Evolutionary conservation across 257 asterid species (phyloP).

Genomic region (Lycium barbarum): DNA sequence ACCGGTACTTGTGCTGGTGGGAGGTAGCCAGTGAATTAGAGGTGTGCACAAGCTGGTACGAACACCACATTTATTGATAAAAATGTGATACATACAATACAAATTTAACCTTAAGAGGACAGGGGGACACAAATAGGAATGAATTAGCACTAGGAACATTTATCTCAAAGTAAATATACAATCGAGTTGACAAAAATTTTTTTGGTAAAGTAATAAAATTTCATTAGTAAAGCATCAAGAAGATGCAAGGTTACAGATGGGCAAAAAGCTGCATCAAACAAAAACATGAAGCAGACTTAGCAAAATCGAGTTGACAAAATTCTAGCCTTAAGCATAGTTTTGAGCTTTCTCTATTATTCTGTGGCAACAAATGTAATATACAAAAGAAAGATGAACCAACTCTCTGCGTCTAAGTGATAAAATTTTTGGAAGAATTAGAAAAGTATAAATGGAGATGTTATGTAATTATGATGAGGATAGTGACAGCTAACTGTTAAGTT

Average conservation of each 20-base stretch:
- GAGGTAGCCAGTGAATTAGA: too few species aligned
- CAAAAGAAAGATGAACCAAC: neutral
- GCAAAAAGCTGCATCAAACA: too few species aligned
- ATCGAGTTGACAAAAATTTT: neutral
- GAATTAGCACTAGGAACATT: neutral
- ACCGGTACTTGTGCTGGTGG: too few species aligned
- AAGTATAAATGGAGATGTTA: neutral
- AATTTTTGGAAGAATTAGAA: neutral
- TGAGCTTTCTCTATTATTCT: neutral
- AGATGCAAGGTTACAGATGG: too few species aligned
- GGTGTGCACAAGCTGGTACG: too few species aligned
- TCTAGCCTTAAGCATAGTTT: neutral
- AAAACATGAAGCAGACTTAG: too few species aligned
- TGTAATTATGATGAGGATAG: neutral
- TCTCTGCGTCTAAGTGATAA: neutral
- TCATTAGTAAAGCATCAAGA: too few species aligned
- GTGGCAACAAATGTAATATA: neutral
- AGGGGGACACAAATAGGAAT: neutral
- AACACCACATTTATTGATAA: too few species aligned
- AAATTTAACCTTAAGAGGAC: neutral
- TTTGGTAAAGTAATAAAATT: too few species aligned
- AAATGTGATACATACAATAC: neutral
- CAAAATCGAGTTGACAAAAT: neutral
- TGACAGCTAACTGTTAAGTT: neutral
- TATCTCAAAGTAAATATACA: constrained; percentile 3